Percentiles rank a stretch among this genome's conserved stretches.
Evolutionary conservation across 2,329 filamentous ascomycete genomes (phyloP).

Genomic region (Phaeoacremonium minimum): DNA sequence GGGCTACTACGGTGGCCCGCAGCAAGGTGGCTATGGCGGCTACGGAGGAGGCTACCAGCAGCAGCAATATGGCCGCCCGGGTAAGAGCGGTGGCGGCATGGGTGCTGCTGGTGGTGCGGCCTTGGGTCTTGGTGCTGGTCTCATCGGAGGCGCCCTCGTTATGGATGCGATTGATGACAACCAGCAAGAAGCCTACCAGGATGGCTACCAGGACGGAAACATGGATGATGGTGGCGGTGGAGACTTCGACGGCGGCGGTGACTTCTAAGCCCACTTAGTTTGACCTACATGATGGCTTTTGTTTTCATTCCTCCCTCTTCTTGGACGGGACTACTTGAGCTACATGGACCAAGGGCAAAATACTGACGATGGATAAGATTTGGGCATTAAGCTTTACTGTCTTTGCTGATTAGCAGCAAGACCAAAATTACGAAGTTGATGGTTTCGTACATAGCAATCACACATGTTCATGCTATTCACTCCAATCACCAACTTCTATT

Average conservation of each 20-base stretch:
- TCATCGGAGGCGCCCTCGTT: constrained; percentile 73
- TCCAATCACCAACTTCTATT: too few relatives aligned
- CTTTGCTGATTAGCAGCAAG: too few relatives aligned
- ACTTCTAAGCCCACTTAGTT: constrained; percentile 26
- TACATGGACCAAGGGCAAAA: too few relatives aligned
- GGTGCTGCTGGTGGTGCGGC: constrained; percentile 72
- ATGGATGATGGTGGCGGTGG: constrained; percentile 26
- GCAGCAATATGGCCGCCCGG: constrained; percentile 39
- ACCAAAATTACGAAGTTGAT: too few relatives aligned
- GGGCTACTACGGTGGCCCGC: constrained; percentile 24
- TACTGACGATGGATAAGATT: too few relatives aligned
- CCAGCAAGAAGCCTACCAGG: constrained; percentile 48
- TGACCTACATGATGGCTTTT: neutral
- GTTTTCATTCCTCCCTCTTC: constrained; percentile 3
- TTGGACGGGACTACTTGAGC: constrained; percentile 4
- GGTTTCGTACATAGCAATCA: too few relatives aligned
- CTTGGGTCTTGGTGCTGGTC: constrained; percentile 74
- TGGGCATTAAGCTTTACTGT: too few relatives aligned
- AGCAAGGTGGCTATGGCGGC: constrained; percentile 21
- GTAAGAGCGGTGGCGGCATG: constrained; percentile 40
- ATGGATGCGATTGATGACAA: constrained; percentile 62
- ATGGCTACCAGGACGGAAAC: constrained; percentile 43
- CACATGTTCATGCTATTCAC: too few relatives aligned
- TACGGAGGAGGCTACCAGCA: constrained; percentile 27
- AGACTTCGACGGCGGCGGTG: constrained; percentile 25